phyloP scores from a whole-genome alignment of 2,329 filamentous ascomycete genomes.

The Neoascochyta sp. region DNA sequence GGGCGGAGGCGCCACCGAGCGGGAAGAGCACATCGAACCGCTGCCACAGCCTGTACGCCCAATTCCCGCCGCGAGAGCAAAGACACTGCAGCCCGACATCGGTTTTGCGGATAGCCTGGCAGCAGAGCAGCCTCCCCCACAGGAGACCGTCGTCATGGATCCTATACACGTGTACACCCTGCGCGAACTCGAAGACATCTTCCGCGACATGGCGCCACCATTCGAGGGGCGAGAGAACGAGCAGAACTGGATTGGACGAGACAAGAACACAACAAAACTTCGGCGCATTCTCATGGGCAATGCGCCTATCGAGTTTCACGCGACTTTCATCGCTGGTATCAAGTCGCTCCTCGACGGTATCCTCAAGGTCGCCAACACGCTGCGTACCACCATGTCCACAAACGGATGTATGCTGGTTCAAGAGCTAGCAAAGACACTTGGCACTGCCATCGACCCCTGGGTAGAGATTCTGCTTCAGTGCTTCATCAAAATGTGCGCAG shows the following conservation, averaged over 20 bases:
- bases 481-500: conserved; percentile 82
- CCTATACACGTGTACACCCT: conserved; percentile 79
- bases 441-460: conserved; percentile 78
- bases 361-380: conserved; percentile 75
- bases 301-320: conserved; percentile 70
- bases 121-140: conserved; percentile 59
- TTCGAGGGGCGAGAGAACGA: conserved; percentile 91
- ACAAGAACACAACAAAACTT: conserved; percentile 73
- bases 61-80: conserved; percentile 31
- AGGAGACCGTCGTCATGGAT: conserved; percentile 66
- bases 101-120: conserved; percentile 44
- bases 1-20: conserved; percentile 22
- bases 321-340: conserved; percentile 65
- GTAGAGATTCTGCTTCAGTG: conserved; percentile 86
- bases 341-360: conserved; percentile 80
- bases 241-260: conserved; percentile 83
- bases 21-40: conserved; percentile 4
- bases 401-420: conserved; percentile 81
- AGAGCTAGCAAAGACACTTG: conserved; percentile 73
- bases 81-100: conserved; percentile 40
- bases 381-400: conserved; percentile 85
- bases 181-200: conserved; percentile 82
- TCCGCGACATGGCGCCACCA: conserved; percentile 72
- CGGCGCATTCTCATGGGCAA: conserved; percentile 81
- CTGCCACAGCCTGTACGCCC: conserved; percentile 24